A percentile compares a stretch with the other conserved stretches of the same genome.
These are phyloP conservation scores for Hanseniaspora mollemarum DNA, from an alignment of 805 yeast genomes.

Conservation along the genomic window DNA sequence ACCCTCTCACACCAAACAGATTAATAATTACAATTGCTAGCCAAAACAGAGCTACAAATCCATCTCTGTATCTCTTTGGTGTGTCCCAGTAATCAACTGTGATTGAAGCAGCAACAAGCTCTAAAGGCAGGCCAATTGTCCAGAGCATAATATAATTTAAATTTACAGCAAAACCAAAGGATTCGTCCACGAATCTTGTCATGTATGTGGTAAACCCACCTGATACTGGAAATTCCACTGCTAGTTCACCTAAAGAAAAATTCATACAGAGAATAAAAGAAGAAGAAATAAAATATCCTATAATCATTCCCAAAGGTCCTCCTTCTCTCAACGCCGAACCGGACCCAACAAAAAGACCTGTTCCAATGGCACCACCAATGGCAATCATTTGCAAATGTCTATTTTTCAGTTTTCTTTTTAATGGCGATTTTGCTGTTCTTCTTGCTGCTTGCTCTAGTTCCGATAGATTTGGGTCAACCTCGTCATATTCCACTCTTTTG, in stretches of 20 bases:
- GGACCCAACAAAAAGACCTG: slow-evolving; percentile 66
- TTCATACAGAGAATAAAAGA: slow-evolving; percentile 47
- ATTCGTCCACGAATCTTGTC: slow-evolving; percentile 46
- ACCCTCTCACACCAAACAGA: slow-evolving; percentile 44
- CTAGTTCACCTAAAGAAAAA: slow-evolving; percentile 51
- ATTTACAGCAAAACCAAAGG: slow-evolving; percentile 54
- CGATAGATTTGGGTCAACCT: slow-evolving; percentile 32
- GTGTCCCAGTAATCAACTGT: slow-evolving; percentile 43
- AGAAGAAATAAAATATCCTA: slow-evolving; percentile 46
- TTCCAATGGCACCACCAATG: slow-evolving; percentile 62
- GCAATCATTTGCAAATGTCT: slow-evolving; percentile 57
- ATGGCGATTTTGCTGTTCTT: slow-evolving; percentile 43
- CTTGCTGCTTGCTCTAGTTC: slow-evolving; percentile 38
- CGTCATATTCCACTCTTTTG: slow-evolving; percentile 31
- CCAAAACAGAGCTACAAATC: slow-evolving; percentile 42
- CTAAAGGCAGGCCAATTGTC: slow-evolving; percentile 41
- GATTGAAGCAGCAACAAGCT: slow-evolving; percentile 43
- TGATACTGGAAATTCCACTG: slow-evolving; percentile 49
- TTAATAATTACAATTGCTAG: slow-evolving; percentile 39
- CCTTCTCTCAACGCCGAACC: slow-evolving; percentile 51
- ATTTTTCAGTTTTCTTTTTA: slow-evolving; percentile 41
- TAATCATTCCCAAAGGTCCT: slow-evolving; percentile 55
- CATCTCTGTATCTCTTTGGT: slow-evolving; percentile 37
- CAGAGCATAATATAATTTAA: slow-evolving; percentile 46
- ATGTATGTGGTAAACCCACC: slow-evolving; percentile 55